Evolutionary conservation across 2,329 filamentous ascomycete species (phyloP).

Genomic region (Talaromyces islandicus): DNA sequence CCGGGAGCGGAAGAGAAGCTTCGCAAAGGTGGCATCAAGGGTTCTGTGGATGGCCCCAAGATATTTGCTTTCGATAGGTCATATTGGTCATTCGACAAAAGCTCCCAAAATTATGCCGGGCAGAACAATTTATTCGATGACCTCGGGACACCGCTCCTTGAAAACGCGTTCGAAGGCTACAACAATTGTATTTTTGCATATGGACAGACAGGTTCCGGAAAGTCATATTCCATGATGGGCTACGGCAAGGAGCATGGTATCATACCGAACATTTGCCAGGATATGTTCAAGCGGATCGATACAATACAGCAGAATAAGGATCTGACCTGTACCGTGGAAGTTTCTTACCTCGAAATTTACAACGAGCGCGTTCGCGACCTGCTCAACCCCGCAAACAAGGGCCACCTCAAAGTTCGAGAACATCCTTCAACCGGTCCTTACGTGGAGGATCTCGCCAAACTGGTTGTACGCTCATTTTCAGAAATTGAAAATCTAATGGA

Average conservation of each 20-base stretch:
- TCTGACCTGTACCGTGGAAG: constrained; percentile 86
- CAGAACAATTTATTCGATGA: constrained; percentile 87
- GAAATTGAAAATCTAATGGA: constrained; percentile 99
- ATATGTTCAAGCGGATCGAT: constrained; percentile 89
- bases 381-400: constrained; percentile 90
- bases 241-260: constrained; percentile 95
- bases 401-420: constrained; percentile 93
- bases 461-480: constrained; percentile 85
- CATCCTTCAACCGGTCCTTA: constrained; percentile 97
- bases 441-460: constrained; percentile 93
- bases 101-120: constrained; percentile 75
- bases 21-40: constrained; percentile 54
- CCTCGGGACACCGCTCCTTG: constrained; percentile 79
- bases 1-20: constrained; percentile 50
- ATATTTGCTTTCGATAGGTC: constrained; percentile 93
- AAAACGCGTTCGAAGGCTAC: constrained; percentile 97
- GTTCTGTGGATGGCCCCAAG: constrained; percentile 64
- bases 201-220: constrained; percentile 95
- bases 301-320: constrained; percentile 66
- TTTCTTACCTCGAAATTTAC: constrained; percentile 98
- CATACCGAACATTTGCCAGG: constrained; percentile 92
- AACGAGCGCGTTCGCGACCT: constrained; percentile 95
- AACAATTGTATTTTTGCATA: constrained; percentile 99
- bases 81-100: constrained; percentile 94
- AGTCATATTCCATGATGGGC: constrained; percentile 99